Conservation (phyloP, 371 early-diverging fungal genomes). For the Dichotomocladium elegans region DNA sequence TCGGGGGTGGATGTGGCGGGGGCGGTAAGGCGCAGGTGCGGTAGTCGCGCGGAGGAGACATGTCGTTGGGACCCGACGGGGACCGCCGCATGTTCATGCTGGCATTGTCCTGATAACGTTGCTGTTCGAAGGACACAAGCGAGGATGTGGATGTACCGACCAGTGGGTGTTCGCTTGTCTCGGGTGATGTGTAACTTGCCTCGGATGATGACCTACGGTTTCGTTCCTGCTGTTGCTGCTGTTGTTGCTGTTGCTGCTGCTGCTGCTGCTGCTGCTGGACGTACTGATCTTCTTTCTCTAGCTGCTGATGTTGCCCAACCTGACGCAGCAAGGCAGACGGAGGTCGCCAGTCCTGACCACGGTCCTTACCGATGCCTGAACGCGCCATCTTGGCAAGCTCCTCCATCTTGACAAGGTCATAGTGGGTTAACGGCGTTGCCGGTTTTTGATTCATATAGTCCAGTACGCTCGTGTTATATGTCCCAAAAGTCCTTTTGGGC, state of each 20-base stretch:
- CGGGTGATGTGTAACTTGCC: conserved; percentile 35
- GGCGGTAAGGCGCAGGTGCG: background rate
- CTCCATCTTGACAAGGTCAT: conserved; percentile 42
- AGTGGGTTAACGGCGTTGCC: conserved; percentile 34
- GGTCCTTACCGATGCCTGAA: conserved; percentile 21
- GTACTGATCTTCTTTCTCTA: conserved; percentile 26
- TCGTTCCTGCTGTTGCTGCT: conserved; percentile 3
- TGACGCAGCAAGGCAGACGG: conserved; percentile 41
- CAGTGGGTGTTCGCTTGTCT: conserved; percentile 31
- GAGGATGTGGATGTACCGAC: conserved; percentile 29
- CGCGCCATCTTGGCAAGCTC: conserved; percentile 37
- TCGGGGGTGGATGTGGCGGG: conserved; percentile 4
- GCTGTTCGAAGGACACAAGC: conserved; percentile 4
- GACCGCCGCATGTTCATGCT: background rate
- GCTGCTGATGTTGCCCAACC: too few species aligned
- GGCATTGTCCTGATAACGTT: background rate
- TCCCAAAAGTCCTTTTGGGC: conserved; percentile 22
- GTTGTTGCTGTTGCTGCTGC: conserved; percentile 2
- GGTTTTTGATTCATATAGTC: conserved; percentile 43
- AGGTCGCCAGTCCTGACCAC: conserved; percentile 37
- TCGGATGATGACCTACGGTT: conserved; percentile 20
- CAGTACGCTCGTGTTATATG: conserved; percentile 34
- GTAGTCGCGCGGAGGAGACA: background rate
- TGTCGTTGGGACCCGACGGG: too few species aligned
- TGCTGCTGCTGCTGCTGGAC: conserved; percentile 27